Evolutionary conservation across 129 eudicot genomes (phyloP), one percentile per base, ranked within the genome.

Genomic region (Pseudognaphalium luteoalbum): DNA sequence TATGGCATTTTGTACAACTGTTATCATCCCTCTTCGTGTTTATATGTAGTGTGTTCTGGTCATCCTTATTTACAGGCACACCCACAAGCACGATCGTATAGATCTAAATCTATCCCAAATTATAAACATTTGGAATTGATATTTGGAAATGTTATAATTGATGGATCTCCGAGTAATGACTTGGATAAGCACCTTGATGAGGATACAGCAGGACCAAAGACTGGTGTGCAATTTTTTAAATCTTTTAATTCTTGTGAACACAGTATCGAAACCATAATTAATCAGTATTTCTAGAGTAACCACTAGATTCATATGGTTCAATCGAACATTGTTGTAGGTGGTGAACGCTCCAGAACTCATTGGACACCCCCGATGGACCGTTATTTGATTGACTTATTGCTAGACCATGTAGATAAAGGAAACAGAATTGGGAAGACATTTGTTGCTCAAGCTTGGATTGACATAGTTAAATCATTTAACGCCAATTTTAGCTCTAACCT

Each of bases 341-440:
- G 66, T 14, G 90, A 83, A 39, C 83, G 90, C 17, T 81, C 83
- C 11, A 82, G 91, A 79, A 87, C 91, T 21, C 78, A 87, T 58
- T 87, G 91, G 91, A 84, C 88, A 8, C 88, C 86, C 12, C 88
- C 88, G 16, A 87, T 87, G 91, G 91, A 87, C 76, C 67, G 73
- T 73, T 87, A 68, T 71, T 51, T 87, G 41, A 70, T 87, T 12
- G 83, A 84, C 59, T 76, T 87, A 66, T 63, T 87, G 73, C 74
- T 84, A 15, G 88, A 82, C 69, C 86, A 87, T 52, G 85, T 80
- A 16, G 77, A 60, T 51, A 76, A 73, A 78, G 91, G 88, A 66
- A 87, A 87, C 82, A 75, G 79, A 82, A 82, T 81, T 29, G 91
- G 86, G 17, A 82, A 79, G 59, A 78, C 86, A 72, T 84, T 87